Evolutionary conservation across 2,329 filamentous ascomycete genomes (phyloP), one percentile per base, ranked within the genome.

Genomic region (Simplicillium aogashimaense): DNA sequence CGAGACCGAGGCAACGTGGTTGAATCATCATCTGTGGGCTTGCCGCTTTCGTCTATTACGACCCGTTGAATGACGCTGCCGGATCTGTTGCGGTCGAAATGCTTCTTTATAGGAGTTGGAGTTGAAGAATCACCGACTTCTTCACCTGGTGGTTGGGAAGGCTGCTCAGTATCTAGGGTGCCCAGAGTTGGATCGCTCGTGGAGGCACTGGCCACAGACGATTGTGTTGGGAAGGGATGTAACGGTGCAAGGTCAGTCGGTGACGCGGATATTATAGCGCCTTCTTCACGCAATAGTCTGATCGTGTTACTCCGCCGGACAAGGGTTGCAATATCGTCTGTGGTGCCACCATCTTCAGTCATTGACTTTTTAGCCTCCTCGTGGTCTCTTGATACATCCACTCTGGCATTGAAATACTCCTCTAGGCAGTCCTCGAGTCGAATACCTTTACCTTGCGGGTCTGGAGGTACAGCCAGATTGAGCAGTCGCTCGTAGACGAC

Each of bases 341-440:
- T 25, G 6, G 45, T 36, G 18, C 34, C 45, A 36, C 39, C 46
- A 9, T 63, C 59, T 10, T 60, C 57, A 2, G 50, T 38, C 10
- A 39, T 42, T 13, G 56, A 53, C 43, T 65, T 59, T 50, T 74
- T 73, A 47, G 79, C 71, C 39, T 75, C 73, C 28, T 69, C 60
- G 39, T 70, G 74, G 42, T 90, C 83, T 39, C 90, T 75, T 48
- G 83, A 81, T 3, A 98, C 88, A 53, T 95, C 88, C 39, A 98
- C 87, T 41, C 80, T 76, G 42, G 89, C 89, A 60, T 97, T 95
- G 70, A 97, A 97, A 54, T 95, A 97, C 39, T 83, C 81, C 57
- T 95, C 89, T 14, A 98, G 64, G 51, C 90, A 97, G 49, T 94
- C 85, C 60, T 97, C 92, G 15, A 98, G 65, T 20, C 82, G 88